Conservation (phyloP, 176 grass and related monocot species). For the Oryza punctata region DNA sequence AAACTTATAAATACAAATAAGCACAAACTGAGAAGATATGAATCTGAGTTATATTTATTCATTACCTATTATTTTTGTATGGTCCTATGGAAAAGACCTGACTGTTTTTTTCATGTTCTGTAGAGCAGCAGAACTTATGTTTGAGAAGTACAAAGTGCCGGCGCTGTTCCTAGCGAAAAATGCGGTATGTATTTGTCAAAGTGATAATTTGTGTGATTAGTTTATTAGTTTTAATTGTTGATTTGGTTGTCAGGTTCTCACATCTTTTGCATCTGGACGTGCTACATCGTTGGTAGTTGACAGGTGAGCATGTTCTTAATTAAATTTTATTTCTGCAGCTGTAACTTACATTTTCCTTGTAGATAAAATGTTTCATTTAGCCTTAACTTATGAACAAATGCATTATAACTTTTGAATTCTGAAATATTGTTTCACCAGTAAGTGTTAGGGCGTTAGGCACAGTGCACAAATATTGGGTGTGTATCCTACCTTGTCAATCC, state of each 20-base stretch:
- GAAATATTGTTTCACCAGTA: slow-evolving; percentile 18
- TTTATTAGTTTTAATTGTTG: slow-evolving; percentile 46
- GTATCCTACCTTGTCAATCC: neutral
- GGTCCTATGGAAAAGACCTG: slow-evolving; percentile 17
- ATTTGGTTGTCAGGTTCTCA: slow-evolving; percentile 75
- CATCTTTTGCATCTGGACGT: slow-evolving; percentile 98
- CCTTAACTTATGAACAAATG: slow-evolving; percentile 21
- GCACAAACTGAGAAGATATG: neutral
- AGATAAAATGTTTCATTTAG: slow-evolving; percentile 11
- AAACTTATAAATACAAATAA: slow-evolving; percentile 4
- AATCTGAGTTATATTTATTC: neutral
- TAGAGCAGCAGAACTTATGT: slow-evolving; percentile 97
- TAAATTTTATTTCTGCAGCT: neutral
- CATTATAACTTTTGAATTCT: neutral
- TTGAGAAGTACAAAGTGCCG: slow-evolving; percentile 98
- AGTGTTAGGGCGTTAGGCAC: neutral
- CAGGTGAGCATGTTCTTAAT: slow-evolving; percentile 59
- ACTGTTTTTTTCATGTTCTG: slow-evolving; percentile 44
- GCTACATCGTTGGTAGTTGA: slow-evolving; percentile 97
- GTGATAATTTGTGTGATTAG: slow-evolving; percentile 21
- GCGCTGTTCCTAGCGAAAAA: slow-evolving; percentile 96
- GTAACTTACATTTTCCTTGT: neutral
- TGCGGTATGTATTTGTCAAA: slow-evolving; percentile 72
- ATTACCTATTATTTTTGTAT: slow-evolving; percentile 3
- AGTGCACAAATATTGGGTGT: neutral